Evolutionary conservation across 164 flowering plant genomes (phyloP).

Genomic region (Stephania japonica): DNA sequence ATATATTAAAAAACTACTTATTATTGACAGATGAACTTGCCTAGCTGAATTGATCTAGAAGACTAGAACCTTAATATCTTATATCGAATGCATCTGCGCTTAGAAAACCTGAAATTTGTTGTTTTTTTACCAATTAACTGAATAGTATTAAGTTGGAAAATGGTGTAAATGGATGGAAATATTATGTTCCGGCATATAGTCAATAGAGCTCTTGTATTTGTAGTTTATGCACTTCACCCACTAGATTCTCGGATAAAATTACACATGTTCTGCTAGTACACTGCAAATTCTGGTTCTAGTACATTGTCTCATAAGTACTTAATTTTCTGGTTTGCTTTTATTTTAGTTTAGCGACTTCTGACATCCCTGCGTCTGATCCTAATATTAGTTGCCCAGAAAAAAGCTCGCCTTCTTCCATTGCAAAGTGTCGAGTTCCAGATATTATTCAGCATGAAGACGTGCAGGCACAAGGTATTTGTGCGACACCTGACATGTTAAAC

Average conservation of each 20-base stretch:
- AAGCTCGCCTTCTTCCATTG: conserved; percentile 9
- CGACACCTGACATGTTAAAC: conserved; percentile 8
- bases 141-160: neutral
- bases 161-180: neutral
- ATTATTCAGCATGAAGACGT: conserved; percentile 10
- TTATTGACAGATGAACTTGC: neutral
- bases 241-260: neutral
- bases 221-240: neutral
- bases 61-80: neutral
- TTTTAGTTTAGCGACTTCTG: conserved; percentile 16
- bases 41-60: neutral
- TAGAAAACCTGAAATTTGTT: neutral
- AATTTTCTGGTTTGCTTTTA: neutral
- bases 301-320: neutral
- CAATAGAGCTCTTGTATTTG: neutral
- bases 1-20: neutral
- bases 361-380: conserved; percentile 4
- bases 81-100: neutral
- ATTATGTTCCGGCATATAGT: neutral
- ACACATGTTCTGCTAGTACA: neutral
- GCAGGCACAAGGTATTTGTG: conserved; percentile 10
- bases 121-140: neutral
- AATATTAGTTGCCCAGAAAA: conserved; percentile 6
- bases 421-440: conserved; percentile 19
- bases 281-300: neutral